Evolutionary conservation across 768 basidiomycete species (phyloP).

Genomic region (Saitozyma podzolica): DNA sequence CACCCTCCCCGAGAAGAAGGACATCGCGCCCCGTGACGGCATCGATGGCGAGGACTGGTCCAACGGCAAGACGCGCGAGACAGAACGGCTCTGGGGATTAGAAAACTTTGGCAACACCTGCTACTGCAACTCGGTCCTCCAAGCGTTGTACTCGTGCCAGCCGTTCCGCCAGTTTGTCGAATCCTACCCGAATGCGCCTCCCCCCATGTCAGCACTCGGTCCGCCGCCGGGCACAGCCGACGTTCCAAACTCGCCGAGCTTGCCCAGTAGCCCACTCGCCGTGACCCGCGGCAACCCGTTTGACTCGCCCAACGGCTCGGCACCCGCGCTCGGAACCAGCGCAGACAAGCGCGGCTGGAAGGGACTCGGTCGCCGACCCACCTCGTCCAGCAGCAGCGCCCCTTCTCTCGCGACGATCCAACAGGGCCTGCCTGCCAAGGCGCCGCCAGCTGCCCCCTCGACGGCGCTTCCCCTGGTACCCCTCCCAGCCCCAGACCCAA

Average conservation of each 20-base stretch:
- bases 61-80: conserved; percentile 29
- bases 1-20: no score
- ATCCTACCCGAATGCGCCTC: conserved; percentile 56
- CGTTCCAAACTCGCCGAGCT: conserved; percentile 9
- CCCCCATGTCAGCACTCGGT: conserved; percentile 59
- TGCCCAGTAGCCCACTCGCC: conserved; percentile 16
- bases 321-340: conserved; percentile 5
- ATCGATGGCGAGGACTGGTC: conserved; percentile 13
- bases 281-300: conserved; percentile 29
- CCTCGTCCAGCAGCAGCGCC: conserved; percentile 10
- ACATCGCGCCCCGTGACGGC: conserved; percentile 5
- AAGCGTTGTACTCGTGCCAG: conserved; percentile 90
- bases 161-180: conserved; percentile 89
- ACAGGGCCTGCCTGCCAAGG: conserved; percentile 13
- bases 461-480: conserved; percentile 6
- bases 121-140: conserved; percentile 98
- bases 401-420: conserved; percentile 14
- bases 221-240: conserved; percentile 46
- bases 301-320: conserved; percentile 18
- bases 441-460: conserved; percentile 11
- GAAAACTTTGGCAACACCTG: conserved; percentile 99
- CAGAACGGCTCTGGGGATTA: conserved; percentile 70
- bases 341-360: conserved; percentile 38
- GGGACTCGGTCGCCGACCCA: conserved; percentile 23
- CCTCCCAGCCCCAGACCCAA: conserved; percentile 25